A percentile compares a stretch with the other conserved stretches of the same genome.
Evolutionary conservation across 345 rosid species (phyloP).

Genomic region (Sonneratia caseolaris): DNA sequence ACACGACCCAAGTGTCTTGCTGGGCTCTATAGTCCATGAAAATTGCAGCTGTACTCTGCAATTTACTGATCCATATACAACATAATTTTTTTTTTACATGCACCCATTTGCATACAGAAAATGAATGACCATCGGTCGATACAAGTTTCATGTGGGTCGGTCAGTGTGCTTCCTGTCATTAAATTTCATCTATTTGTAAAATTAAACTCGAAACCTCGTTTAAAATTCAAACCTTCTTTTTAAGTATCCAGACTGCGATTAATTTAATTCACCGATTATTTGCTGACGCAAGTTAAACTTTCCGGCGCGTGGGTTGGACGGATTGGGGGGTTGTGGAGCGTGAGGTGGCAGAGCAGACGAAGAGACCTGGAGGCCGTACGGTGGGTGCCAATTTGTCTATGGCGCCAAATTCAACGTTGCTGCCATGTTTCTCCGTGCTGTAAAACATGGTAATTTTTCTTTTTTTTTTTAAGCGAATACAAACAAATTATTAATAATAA

Average conservation of each 20-base stretch:
- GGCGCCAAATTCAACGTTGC: conserved; percentile 84
- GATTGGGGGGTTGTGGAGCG: not conserved
- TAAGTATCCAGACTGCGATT: no score
- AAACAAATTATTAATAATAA: not conserved
- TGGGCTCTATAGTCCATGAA: conserved; percentile 2
- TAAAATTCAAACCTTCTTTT: no score
- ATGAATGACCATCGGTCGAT: no score
- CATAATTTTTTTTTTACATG: not conserved
- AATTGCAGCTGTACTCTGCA: not conserved
- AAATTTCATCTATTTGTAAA: no score
- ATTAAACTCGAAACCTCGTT: no score
- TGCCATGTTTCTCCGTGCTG: conserved; percentile 58
- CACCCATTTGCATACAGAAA: no score
- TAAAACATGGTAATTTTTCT: conserved; percentile 11
- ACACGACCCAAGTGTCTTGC: not conserved
- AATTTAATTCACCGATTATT: no score
- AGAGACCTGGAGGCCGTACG: conserved; percentile 44
- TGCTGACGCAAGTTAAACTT: not conserved
- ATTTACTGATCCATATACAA: not conserved
- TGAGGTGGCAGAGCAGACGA: conserved; percentile 23
- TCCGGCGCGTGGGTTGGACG: conserved; percentile 5
- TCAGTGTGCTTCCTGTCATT: no score
- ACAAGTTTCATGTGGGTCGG: no score
- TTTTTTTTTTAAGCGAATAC: not conserved
- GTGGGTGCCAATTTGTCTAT: conserved; percentile 29